Evolutionary conservation across 1,284 basidiomycete species (phyloP), one percentile per base, ranked within the genome.

Genomic region (Apiotrichum sp.): DNA sequence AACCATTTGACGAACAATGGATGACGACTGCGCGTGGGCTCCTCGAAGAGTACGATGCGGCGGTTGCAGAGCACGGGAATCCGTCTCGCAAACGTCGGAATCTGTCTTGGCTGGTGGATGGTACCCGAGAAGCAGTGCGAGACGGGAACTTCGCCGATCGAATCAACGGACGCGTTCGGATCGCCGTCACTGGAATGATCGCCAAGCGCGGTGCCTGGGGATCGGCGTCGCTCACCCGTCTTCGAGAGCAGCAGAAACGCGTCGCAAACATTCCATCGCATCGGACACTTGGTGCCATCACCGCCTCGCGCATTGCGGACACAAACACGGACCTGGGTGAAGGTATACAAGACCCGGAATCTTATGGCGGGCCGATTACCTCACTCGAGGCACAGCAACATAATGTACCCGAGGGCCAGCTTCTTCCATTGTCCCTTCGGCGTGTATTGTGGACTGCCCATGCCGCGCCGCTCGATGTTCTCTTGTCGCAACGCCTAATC

Each of bases 131-230:
- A 2, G 54, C 42, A 3, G 29, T 38, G 2, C 29, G 13, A 4
- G 36, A 11, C 36, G 22, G 22, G 13, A 32, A 41, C 22, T 32
- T 47, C 4, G 8, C 16, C 2, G 32, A 31, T 14, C 39, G 32
- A 9, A 33, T 11, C 14, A 47, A 42, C 9, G 45, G 50, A 1
- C 55, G 50, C 1, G 55, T 52, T 7, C 55, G 55, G 2, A 43
- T 46, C 11, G 46, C 55, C 1, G 50, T 52, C 9, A 14, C 13
- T 8, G 35, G 16, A 29, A 52, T 52, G 50, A 31, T 47, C 34
- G n/a, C 16, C 35, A 56, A 56, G 45, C 55, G 55, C n/a, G 55
- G 50, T 11, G 39, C 46, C 1, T 34, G 45, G 7, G 55, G 41
- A 0, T 52, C 47, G 4, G 29, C 29, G 3, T 16, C 38, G 31